Evolutionary conservation across 805 yeast species (phyloP), one percentile per base, ranked within the genome.

Genomic region (Torulaspora delbrueckii): DNA sequence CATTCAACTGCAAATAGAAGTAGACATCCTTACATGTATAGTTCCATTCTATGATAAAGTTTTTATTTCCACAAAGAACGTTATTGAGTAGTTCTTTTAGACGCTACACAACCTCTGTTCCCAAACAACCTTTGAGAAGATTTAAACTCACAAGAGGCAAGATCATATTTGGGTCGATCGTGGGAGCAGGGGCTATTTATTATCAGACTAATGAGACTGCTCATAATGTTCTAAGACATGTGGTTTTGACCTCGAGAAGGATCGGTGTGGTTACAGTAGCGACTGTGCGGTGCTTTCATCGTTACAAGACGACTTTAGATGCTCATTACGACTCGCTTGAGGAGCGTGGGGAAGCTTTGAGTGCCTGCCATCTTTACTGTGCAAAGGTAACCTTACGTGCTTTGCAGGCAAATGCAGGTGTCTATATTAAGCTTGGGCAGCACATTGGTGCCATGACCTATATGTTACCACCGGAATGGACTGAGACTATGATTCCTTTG

Each of bases 371-470:
- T 62, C 63, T 70, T 47, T 70, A 70, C 45, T 89, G 96, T 39
- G 97, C 99, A 0, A 59, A 70, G 8, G 80, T 89, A 43, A 87
- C 99, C 0, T 71, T 87, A 45, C 66, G 70, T 35, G 96, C 97
- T 0, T 67, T 93, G 28, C 89, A 86, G 59, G 72, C 71, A 25
- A 93, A 93, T 59, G 97, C 96, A 13, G 99, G 99, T 1, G 75
- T 93, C 6, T 93, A 83, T 64, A 93, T 93, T 65, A 93, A 93
- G 65, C 70, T 93, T 36, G 99, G 99, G 9, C 99, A 93, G 63
- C 99, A 93, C 61, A 71, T 93, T 9, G 78, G 90, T 33, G 98
- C 98, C 0, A 75, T 93, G 77, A 86, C 96, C 1, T 93, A 93
- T 65, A 69, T 93, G 26, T 70, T 93, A 40, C 99, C 99, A 0